These are phyloP conservation scores for Coprinellus micaceus DNA, from an alignment of 768 basidiomycete genomes.

Conservation along the genomic window DNA sequence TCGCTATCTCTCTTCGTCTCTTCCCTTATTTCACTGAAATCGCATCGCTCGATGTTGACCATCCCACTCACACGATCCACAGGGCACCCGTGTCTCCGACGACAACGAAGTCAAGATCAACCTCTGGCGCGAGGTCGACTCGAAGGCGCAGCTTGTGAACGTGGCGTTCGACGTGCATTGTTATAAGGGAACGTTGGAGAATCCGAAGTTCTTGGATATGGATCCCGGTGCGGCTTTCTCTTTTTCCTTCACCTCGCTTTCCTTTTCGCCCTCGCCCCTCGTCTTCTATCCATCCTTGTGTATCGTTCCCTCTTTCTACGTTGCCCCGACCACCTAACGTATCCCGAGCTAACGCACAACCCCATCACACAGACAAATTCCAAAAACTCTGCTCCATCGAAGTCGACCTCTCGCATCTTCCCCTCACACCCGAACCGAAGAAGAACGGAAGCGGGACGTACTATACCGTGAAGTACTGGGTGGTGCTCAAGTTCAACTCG, in stretches of 20 bases:
- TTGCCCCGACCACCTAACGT: background rate
- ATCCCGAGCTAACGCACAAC: no score
- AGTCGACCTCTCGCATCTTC: conserved; percentile 15
- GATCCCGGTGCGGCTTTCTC: conserved; percentile 1
- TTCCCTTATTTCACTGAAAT: no score
- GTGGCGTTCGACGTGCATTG: conserved; percentile 13
- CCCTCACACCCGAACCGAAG: background rate
- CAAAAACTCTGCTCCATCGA: conserved; percentile 17
- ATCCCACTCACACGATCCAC: no score
- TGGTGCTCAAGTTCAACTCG: conserved; percentile 4
- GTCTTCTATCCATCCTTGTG: background rate
- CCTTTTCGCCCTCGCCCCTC: background rate
- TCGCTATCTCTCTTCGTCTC: no score
- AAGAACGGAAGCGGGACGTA: conserved; percentile 2
- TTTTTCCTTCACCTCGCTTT: background rate
- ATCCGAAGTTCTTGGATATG: conserved; percentile 6
- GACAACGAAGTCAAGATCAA: conserved; percentile 35
- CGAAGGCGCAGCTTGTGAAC: background rate
- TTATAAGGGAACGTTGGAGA: conserved; percentile 1
- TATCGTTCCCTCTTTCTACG: background rate
- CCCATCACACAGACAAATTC: conserved; percentile 9
- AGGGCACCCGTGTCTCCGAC: conserved; percentile 46
- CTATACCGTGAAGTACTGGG: conserved; percentile 8
- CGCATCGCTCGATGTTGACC: no score
- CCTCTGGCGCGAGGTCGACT: conserved; percentile 7